phyloP scores from a whole-genome alignment of 148 eudicot genomes.

The Rhododendron henanense region DNA sequence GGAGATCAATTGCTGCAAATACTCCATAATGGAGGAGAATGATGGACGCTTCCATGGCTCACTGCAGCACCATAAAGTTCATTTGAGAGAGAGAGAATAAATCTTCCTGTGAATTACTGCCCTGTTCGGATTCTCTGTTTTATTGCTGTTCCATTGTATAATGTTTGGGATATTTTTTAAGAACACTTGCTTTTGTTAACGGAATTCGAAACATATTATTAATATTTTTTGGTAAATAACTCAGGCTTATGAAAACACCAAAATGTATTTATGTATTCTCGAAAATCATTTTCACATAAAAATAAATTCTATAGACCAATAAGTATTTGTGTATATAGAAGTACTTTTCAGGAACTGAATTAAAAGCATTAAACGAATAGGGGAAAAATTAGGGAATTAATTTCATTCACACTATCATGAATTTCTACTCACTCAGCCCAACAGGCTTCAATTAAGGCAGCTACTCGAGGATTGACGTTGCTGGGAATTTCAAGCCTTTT shows the following conservation, averaged over 20 bases:
- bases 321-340: not conserved
- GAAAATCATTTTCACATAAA: not conserved
- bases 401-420: not conserved
- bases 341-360: not conserved
- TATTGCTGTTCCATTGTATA: not conserved
- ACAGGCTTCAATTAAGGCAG: slow-evolving; percentile 77
- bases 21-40: slow-evolving; percentile 71
- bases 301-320: not conserved
- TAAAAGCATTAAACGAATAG: not conserved
- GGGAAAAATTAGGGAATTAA: not conserved
- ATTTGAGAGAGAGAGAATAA: not conserved
- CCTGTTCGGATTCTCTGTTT: not conserved
- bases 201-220: not conserved
- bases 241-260: not conserved
- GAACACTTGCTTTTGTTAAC: not conserved
- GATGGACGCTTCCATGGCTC: slow-evolving; percentile 85
- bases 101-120: not conserved
- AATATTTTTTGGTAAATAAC: not conserved
- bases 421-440: slow-evolving; percentile 65
- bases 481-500: slow-evolving; percentile 80
- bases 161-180: not conserved
- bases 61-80: slow-evolving; percentile 32
- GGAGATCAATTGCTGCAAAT: slow-evolving; percentile 52
- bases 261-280: not conserved
- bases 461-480: slow-evolving; percentile 73